phyloP scores from a whole-genome alignment of 108 stramenopile species.

The Nannochloropsis gaditana region DNA sequence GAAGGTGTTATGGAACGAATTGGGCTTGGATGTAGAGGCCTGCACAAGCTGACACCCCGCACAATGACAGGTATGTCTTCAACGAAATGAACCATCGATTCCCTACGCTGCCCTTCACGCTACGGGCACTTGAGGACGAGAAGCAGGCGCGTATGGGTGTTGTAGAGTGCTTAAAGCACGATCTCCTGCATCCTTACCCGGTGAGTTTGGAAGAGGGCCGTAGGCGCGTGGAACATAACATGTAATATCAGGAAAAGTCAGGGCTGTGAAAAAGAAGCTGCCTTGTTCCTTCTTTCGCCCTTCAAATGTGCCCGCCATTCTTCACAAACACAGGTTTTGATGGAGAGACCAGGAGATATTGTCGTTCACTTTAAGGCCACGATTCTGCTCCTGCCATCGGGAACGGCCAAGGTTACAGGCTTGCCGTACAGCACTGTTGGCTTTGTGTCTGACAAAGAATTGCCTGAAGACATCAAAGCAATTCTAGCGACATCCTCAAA shows the following conservation, averaged over 20 bases:
- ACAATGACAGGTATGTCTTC: conserved; percentile 34
- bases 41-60: neutral
- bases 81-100: conserved; percentile 83
- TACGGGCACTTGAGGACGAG: conserved; percentile 89
- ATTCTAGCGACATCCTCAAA: conserved; percentile 47
- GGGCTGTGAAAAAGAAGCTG: neutral
- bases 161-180: conserved; percentile 82
- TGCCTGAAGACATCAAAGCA: conserved; percentile 74
- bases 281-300: neutral
- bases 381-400: conserved; percentile 82
- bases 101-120: conserved; percentile 93
- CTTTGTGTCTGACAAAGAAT: conserved; percentile 71
- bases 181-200: conserved; percentile 86
- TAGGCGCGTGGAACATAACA: too few relatives aligned
- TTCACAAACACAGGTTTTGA: conserved; percentile 50
- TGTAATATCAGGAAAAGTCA: neutral
- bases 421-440: conserved; percentile 61
- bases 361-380: conserved; percentile 97
- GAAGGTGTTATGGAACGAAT: neutral
- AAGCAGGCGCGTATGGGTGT: conserved; percentile 77
- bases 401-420: conserved; percentile 81
- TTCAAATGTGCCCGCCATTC: neutral
- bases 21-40: neutral
- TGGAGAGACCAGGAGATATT: conserved; percentile 71
- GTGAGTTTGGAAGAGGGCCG: conserved; percentile 20